These are phyloP conservation scores for Pythium graminicola DNA, from an alignment of 352 stramenopile genomes.

Conservation along the genomic window DNA sequence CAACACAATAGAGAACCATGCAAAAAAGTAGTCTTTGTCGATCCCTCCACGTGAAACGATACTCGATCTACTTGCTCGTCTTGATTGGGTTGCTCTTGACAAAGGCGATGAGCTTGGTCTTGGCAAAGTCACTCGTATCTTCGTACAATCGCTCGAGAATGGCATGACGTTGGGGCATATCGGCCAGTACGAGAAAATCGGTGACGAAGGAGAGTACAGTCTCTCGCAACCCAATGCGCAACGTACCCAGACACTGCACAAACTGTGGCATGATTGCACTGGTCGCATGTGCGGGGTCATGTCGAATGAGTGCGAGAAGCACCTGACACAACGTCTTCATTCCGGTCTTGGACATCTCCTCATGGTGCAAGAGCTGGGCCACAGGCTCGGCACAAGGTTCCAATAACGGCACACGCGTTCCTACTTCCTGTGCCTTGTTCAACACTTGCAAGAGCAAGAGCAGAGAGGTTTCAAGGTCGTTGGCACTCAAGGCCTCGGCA, in stretches of 20 bases:
- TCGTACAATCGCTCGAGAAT: conserved; percentile 67
- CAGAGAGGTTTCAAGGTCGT: conserved; percentile 25
- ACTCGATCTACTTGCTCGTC: conserved; percentile 1
- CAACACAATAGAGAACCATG: not conserved
- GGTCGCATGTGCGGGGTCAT: conserved; percentile 35
- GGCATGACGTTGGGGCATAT: conserved; percentile 33
- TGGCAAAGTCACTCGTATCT: conserved; percentile 68
- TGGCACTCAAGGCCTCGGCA: not conserved
- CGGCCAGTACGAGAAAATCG: conserved; percentile 64
- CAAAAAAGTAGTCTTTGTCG: not conserved
- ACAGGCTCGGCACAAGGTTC: conserved; percentile 34
- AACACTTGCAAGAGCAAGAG: conserved; percentile 44
- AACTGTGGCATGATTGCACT: conserved; percentile 35
- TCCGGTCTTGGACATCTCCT: conserved; percentile 46
- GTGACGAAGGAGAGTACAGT: conserved; percentile 49
- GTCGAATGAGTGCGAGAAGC: conserved; percentile 51
- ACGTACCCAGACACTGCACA: conserved; percentile 37
- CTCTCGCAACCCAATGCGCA: conserved; percentile 52
- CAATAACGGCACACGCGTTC: conserved; percentile 32
- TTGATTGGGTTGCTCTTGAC: conserved; percentile 70
- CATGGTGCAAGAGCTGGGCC: conserved; percentile 31
- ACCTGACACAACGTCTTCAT: conserved; percentile 64
- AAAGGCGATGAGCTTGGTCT: conserved; percentile 61
- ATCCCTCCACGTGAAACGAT: not conserved
- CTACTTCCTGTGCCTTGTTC: conserved; percentile 36